Base-by-base conservation (phyloP, 1,284 basidiomycete species). In the Laetiporus sulphureus region DNA sequence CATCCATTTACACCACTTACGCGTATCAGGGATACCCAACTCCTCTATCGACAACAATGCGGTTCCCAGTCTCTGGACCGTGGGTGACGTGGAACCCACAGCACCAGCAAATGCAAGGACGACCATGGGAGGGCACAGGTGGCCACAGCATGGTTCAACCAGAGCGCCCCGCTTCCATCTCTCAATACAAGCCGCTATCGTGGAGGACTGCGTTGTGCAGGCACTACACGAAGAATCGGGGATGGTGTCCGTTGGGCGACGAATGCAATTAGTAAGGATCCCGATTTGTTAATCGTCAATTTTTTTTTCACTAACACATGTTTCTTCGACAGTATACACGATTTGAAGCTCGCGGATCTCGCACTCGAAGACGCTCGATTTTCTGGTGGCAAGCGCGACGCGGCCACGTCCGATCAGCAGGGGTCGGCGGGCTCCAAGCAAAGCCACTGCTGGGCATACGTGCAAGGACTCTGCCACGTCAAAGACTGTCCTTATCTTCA, bases 291-390 rank as follows among this genome's bases (percentile, higher is more conserved):
- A 13, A 15, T 15, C 20, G 5, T 13, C 27, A 33, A 1, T 22
- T n/a, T 31, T 46, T 4, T 41, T 40, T n/a, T 31, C 16, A n/a
- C n/a, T n/a, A n/a, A n/a, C n/a, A n/a, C n/a, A n/a, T n/a, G n/a
- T n/a, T n/a, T n/a, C n/a, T n/a, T n/a, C n/a, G n/a, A n/a, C 44
- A 73, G 72, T 45, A 60, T 66, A 10, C 71, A 73, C 46, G 69
- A 71, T 44, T 45, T 59, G 19, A 30, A 44, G 10, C 46, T 63
- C 3, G 56, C 56, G 8, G 40, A 49, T 3, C 44, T 51, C 42
- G 54, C 52, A 19, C 50, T 46, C 18, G 46, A 55, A 27, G 58
- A 58, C 41, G 52, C 51, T 10, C 49, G 53, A 20, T 53, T 54
- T 38, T 38, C n/a, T 36, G 4, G 27, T 30, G 18, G 21, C 44